phyloP scores from a whole-genome alignment of 768 basidiomycete genomes.

The Trametes villosa region DNA sequence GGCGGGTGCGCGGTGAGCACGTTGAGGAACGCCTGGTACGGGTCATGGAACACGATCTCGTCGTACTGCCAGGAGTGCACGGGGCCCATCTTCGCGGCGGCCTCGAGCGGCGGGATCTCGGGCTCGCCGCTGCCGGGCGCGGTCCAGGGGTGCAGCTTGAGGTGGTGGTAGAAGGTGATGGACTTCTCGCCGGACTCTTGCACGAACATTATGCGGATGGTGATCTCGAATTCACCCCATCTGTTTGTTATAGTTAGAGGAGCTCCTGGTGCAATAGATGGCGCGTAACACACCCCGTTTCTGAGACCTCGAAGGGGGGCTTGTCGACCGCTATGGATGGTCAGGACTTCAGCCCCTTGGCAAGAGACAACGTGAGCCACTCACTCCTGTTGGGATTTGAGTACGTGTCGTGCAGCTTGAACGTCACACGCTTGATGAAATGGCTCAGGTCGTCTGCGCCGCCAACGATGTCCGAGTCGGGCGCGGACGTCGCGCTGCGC shows the following conservation, averaged over 20 bases:
- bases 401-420: slow-evolving; percentile 98
- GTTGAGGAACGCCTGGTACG: slow-evolving; percentile 84
- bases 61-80: slow-evolving; percentile 99
- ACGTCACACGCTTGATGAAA: slow-evolving; percentile 94
- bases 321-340: slow-evolving; percentile 76
- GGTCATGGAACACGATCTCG: slow-evolving; percentile 95
- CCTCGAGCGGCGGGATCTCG: slow-evolving; percentile 68
- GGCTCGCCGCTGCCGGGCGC: slow-evolving; percentile 70
- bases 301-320: slow-evolving; percentile 92
- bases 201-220: slow-evolving; percentile 89
- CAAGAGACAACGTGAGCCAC: slow-evolving; percentile 32
- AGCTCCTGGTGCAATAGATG: background rate
- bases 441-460: slow-evolving; percentile 90
- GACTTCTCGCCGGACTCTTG: slow-evolving; percentile 91
- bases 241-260: slow-evolving; percentile 40
- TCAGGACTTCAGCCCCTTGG: slow-evolving; percentile 4
- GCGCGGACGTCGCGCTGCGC: slow-evolving; percentile 79
- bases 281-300: slow-evolving; percentile 82
- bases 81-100: slow-evolving; percentile 68
- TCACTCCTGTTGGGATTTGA: slow-evolving; percentile 86
- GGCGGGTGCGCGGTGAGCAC: slow-evolving; percentile 83
- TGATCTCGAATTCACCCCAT: slow-evolving; percentile 99
- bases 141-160: slow-evolving; percentile 94
- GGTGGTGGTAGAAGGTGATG: slow-evolving; percentile 85
- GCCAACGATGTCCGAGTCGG: slow-evolving; percentile 78